These are phyloP conservation scores for maize (Zea mays) DNA, from an alignment of 176 grass and related monocot genomes.

Conservation along the genomic window DNA sequence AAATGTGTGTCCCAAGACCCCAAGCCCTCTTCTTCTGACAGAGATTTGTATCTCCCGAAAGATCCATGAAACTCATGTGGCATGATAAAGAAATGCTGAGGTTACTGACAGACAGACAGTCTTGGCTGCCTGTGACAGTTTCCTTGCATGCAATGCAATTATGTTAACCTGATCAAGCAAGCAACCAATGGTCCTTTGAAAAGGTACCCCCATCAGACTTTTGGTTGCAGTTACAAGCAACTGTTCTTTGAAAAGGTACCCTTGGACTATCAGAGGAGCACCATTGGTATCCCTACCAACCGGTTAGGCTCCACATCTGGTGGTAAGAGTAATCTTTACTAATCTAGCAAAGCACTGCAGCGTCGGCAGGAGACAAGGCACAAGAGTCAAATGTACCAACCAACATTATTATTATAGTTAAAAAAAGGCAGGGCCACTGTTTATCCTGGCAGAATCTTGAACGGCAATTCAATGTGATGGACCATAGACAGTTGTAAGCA, in stretches of 20 bases:
- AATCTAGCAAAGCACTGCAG: constrained; percentile 24
- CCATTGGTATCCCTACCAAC: no score
- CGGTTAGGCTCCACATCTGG: neutral
- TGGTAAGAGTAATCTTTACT: constrained; percentile 16
- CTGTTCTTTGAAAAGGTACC: no score
- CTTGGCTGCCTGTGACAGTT: constrained; percentile 32
- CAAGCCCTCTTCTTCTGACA: neutral
- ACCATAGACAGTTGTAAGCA: neutral
- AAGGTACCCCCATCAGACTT: neutral
- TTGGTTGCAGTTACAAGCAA: constrained; percentile 23
- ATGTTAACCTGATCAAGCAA: constrained; percentile 34
- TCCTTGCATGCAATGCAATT: constrained; percentile 1
- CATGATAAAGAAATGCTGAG: constrained; percentile 21
- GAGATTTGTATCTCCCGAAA: constrained; percentile 22
- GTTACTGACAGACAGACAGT: constrained; percentile 34
- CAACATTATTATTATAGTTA: neutral
- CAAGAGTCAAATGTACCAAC: constrained; percentile 24
- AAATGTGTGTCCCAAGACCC: constrained; percentile 9
- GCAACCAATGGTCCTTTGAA: constrained; percentile 29
- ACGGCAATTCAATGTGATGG: neutral
- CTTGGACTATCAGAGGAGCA: no score
- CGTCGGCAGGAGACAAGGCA: neutral
- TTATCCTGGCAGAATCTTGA: neutral
- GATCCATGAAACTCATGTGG: constrained; percentile 33
- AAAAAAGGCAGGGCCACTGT: neutral